Conservation (phyloP, 345 rosid species). For the Eucalyptus pauciflora region DNA sequence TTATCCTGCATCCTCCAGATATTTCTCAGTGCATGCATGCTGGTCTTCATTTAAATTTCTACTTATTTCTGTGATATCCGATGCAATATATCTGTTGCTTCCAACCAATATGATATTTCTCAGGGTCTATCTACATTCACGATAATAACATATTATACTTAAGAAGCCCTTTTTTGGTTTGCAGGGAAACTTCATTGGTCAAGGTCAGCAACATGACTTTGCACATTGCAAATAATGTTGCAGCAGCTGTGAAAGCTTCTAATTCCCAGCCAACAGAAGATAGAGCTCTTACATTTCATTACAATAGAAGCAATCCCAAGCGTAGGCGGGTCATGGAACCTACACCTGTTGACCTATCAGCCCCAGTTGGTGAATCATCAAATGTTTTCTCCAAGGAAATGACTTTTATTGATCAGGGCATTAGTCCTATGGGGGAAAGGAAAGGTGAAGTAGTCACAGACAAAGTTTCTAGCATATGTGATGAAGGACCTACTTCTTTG, state of each 20-base stretch:
- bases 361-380: slow-evolving; percentile 15
- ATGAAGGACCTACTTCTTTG: slow-evolving; percentile 58
- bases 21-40: not conserved
- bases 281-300: slow-evolving; percentile 59
- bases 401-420: slow-evolving; percentile 13
- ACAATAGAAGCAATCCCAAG: slow-evolving; percentile 76
- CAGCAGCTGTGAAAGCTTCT: slow-evolving; percentile 73
- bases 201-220: slow-evolving; percentile 88
- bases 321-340: slow-evolving; percentile 80
- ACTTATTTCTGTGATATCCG: not conserved
- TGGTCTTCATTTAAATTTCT: not conserved
- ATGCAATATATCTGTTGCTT: not conserved
- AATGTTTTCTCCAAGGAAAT: slow-evolving; percentile 10
- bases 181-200: slow-evolving; percentile 94
- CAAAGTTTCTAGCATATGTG: slow-evolving; percentile 30
- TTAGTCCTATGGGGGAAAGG: slow-evolving; percentile 31
- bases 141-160: not conserved
- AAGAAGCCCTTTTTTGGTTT: not conserved
- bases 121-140: not conserved
- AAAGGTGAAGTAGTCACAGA: slow-evolving; percentile 21
- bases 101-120: not conserved
- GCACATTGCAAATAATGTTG: slow-evolving; percentile 74
- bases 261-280: slow-evolving; percentile 49
- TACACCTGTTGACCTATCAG: slow-evolving; percentile 20
- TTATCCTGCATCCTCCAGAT: not conserved